These are phyloP conservation scores for Pyrus communis DNA, from an alignment of 306 rosid genomes.

Conservation along the genomic window DNA sequence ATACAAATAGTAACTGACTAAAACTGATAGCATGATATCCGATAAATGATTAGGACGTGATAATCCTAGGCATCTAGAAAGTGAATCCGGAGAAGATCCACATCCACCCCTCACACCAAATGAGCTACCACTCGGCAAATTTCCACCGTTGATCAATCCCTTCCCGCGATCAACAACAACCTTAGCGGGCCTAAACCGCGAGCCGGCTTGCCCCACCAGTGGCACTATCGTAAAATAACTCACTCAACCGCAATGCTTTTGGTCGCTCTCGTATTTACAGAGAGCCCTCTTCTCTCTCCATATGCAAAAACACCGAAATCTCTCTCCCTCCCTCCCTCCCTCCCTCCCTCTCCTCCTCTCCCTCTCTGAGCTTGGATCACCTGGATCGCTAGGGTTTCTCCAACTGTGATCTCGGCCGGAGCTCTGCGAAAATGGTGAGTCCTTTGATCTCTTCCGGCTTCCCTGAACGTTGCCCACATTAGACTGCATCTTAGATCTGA, in stretches of 20 bases:
- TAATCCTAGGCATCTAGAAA: too few relatives aligned
- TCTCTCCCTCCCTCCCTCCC: not conserved
- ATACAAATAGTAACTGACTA: fast-evolving
- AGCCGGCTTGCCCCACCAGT: constrained; percentile 12
- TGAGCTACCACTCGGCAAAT: not conserved
- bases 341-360: constrained; percentile 9
- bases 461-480: constrained; percentile 13
- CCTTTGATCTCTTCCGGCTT: constrained; percentile 18
- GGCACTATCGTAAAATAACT: constrained; percentile 47
- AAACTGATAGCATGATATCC: too few relatives aligned
- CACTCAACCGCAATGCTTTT: constrained; percentile 34
- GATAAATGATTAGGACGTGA: too few relatives aligned
- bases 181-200: not conserved
- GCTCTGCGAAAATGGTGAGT: constrained; percentile 74
- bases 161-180: not conserved
- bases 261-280: constrained; percentile 19
- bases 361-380: constrained; percentile 31
- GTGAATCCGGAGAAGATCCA: too few relatives aligned
- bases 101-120: not conserved
- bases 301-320: not conserved
- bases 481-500: constrained; percentile 58
- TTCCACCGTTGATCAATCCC: constrained; percentile 1
- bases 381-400: constrained; percentile 32
- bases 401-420: constrained; percentile 29
- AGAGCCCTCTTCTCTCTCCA: not conserved